Conservation (phyloP, 331 rosid species). For the Erythrophleum ivorense region DNA sequence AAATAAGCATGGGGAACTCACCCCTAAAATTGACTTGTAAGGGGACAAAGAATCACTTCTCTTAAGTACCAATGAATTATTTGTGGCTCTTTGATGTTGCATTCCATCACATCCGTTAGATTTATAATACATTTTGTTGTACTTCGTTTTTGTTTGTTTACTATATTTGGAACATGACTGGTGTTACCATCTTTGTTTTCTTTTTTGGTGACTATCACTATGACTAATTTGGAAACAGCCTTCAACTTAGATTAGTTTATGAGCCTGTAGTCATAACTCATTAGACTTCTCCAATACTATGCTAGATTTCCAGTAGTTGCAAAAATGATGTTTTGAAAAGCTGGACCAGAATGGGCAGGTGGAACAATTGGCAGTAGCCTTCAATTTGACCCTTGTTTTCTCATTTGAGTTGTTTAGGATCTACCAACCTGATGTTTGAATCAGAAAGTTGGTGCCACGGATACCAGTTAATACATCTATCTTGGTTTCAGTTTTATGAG, state of each 20-base stretch:
- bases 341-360: not conserved
- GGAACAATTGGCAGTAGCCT: not conserved
- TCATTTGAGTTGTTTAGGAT: not conserved
- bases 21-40: too few relatives aligned
- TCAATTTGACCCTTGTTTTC: conserved; percentile 3
- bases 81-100: not conserved
- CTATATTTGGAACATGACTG: conserved; percentile 10
- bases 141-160: conserved; percentile 24
- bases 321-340: not conserved
- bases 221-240: not conserved
- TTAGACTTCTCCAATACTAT: conserved; percentile 1
- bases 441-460: not conserved
- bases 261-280: not conserved
- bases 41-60: not conserved
- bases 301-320: not conserved
- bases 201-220: conserved; percentile 5
- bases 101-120: not conserved
- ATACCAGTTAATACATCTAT: not conserved
- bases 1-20: not conserved
- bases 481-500: not conserved
- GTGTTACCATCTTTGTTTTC: not conserved
- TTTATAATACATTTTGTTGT: not conserved
- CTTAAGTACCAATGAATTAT: not conserved
- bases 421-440: not conserved
- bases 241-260: not conserved